These are phyloP conservation scores for Ceratocystis papillata DNA, from an alignment of 2,329 filamentous ascomycete species.

Conservation along the genomic window DNA sequence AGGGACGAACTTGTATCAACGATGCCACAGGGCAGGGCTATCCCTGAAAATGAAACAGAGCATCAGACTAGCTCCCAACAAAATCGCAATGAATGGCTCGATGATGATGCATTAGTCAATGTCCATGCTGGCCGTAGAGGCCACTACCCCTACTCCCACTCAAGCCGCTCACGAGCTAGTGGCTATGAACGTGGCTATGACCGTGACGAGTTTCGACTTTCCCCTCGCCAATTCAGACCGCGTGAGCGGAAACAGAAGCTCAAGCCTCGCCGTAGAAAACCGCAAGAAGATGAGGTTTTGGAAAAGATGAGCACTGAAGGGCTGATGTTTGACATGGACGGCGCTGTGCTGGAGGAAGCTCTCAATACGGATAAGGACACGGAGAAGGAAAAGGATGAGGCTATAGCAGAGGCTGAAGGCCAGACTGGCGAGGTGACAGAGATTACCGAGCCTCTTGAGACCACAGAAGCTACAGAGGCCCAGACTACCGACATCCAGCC, in stretches of 20 bases:
- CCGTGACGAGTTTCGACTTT: not conserved
- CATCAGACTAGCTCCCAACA: not conserved
- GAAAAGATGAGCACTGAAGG: conserved; percentile 19
- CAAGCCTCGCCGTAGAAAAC: not conserved
- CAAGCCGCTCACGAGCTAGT: not conserved
- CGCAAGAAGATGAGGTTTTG: not conserved
- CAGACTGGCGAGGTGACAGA: not conserved
- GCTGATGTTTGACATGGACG: conserved; percentile 20
- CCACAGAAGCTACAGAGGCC: not conserved
- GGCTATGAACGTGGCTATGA: not conserved
- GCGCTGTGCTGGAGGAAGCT: not conserved
- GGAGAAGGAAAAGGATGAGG: not conserved
- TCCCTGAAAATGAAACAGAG: not conserved
- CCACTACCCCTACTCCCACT: too few relatives aligned
- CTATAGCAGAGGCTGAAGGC: not conserved
- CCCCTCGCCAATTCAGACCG: not conserved
- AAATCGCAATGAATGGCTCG: not conserved
- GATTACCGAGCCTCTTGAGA: too few relatives aligned
- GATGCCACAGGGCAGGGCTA: not conserved
- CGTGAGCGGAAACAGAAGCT: not conserved
- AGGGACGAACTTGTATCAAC: too few relatives aligned
- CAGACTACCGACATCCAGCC: not conserved
- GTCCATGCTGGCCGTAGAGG: not conserved
- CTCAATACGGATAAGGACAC: too few relatives aligned
- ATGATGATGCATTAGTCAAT: not conserved